Evolutionary conservation across 495 filamentous ascomycete species (phyloP), one percentile per base, ranked within the genome.

Genomic region (Tuber microsphaerosporum): DNA sequence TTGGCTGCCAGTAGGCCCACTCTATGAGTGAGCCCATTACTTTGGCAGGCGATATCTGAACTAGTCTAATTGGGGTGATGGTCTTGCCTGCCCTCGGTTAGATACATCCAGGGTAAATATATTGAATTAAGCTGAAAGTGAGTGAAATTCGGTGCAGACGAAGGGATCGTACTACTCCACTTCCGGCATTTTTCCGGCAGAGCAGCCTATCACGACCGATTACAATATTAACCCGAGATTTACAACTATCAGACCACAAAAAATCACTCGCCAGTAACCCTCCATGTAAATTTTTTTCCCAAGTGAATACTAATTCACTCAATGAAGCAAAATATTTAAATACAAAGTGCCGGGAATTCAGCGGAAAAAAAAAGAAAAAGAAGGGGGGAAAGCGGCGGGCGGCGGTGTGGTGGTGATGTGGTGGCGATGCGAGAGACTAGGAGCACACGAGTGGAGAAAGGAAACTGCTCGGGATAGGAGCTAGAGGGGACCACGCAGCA

Each of bases 401-500:
- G 56, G 14, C 26, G n/a, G 26, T 61, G 10, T 65, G 56, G n/a
- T 61, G 31, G 17, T 31, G 34, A 65, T n/a, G 14, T 65, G 31
- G 51, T 1, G 56, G 34, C 31, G 16, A 34, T 34, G 56, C 26
- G 14, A 34, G 56, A 19, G 56, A 16, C 56, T 16, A 65, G 31
- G 51, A 22, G 56, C 14, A 65, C 56, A 65, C 26, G 56, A 65
- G 26, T 16, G 56, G 56, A 65, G 48, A n/a, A 19, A 19, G 17
- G 14, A 56, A 26, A 31, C 26, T 4, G 8, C 26, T 65, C 26
- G 1, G 14, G 26, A 65, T 65, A 34, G 56, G 31, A 65, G 16
- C 56, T 4, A 31, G 56, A 86, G n/a, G 12, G 56, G 34, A 65
- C 56, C 56, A 26, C 56, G 26, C 56, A 34, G 70, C 39, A 45